Evolutionary conservation across 768 basidiomycete species (phyloP).

Genomic region (Phylloporus arenicola): DNA sequence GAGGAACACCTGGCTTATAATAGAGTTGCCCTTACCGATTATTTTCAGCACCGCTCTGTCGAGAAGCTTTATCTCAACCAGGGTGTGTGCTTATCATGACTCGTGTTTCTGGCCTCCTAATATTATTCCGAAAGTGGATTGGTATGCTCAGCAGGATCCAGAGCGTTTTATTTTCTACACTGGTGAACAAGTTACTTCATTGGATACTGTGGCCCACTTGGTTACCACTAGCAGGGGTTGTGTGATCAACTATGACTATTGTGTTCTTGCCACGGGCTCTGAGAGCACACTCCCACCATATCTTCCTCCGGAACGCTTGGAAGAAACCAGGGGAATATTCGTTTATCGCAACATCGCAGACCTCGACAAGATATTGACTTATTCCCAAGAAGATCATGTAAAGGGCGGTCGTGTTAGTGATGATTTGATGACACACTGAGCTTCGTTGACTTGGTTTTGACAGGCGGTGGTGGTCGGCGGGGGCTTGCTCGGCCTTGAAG

Average conservation of each 20-base stretch:
- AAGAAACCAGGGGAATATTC: slow-evolving; percentile 50
- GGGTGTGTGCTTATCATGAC: slow-evolving; percentile 17
- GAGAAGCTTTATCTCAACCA: slow-evolving; percentile 58
- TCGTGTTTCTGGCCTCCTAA: background rate
- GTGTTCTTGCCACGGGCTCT: slow-evolving; percentile 68
- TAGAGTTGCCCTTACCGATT: slow-evolving; percentile 48
- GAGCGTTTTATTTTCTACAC: slow-evolving; percentile 50
- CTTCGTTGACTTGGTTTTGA: background rate
- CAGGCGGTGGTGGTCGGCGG: slow-evolving; percentile 1
- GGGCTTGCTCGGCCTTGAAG: slow-evolving; percentile 1
- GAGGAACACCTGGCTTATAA: slow-evolving; percentile 51
- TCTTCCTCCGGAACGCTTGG: slow-evolving; percentile 36
- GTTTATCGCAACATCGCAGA: slow-evolving; percentile 72
- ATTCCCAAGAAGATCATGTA: slow-evolving; percentile 42
- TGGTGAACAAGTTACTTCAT: slow-evolving; percentile 41
- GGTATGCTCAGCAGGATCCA: slow-evolving; percentile 57
- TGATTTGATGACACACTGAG: background rate
- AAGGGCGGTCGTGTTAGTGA: slow-evolving; percentile 27
- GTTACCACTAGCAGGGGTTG: slow-evolving; percentile 44
- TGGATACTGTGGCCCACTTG: slow-evolving; percentile 36
- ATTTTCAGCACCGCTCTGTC: slow-evolving; percentile 54
- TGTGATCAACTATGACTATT: slow-evolving; percentile 51
- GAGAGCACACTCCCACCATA: slow-evolving; percentile 58
- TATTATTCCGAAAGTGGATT: slow-evolving; percentile 35
- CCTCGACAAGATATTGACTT: slow-evolving; percentile 57